These are phyloP conservation scores for Wickerhamiella shivajii DNA, from an alignment of 805 yeast genomes.

Conservation along the genomic window DNA sequence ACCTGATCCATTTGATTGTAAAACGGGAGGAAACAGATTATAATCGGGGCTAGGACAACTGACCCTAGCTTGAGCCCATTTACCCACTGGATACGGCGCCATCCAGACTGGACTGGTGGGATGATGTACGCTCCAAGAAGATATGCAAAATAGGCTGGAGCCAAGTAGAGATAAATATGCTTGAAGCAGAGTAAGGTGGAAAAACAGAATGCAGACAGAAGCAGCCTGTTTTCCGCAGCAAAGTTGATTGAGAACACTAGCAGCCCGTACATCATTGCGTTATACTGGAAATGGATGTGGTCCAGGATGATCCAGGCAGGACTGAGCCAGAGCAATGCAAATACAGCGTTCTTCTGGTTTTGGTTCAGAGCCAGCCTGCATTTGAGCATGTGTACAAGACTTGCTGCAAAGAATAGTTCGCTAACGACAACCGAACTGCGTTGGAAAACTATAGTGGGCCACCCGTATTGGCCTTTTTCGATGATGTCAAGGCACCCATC, in stretches of 20 bases:
- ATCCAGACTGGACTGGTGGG: slow-evolving; percentile 12
- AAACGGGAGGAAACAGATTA: slow-evolving; percentile 69
- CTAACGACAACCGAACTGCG: slow-evolving; percentile 63
- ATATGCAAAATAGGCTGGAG: slow-evolving; percentile 83
- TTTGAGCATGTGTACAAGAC: slow-evolving; percentile 46
- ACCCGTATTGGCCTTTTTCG: slow-evolving; percentile 49
- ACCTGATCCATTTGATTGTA: slow-evolving; percentile 50
- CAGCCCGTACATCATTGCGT: slow-evolving; percentile 83
- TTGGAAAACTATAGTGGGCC: slow-evolving; percentile 74
- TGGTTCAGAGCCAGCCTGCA: slow-evolving; percentile 7
- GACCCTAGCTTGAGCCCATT: slow-evolving; percentile 51
- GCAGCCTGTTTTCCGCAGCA: slow-evolving; percentile 43
- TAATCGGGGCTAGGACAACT: slow-evolving; percentile 43
- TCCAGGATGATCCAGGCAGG: slow-evolving; percentile 88
- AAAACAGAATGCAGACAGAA: slow-evolving; percentile 48
- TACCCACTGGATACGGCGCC: slow-evolving; percentile 36
- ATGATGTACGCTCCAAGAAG: slow-evolving; percentile 61
- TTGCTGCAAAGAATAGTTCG: slow-evolving; percentile 54
- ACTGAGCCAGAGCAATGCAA: slow-evolving; percentile 66
- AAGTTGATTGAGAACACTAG: slow-evolving; percentile 58
- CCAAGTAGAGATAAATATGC: slow-evolving; percentile 82
- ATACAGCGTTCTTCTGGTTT: slow-evolving; percentile 40
- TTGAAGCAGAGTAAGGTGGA: slow-evolving; percentile 76
- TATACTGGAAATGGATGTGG: slow-evolving; percentile 94
- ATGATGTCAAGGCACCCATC: slow-evolving; percentile 73